Evolutionary conservation across 176 grass and related monocot genomes (phyloP), one percentile per base, ranked within the genome.

Genomic region (Zoysia pacifica): DNA sequence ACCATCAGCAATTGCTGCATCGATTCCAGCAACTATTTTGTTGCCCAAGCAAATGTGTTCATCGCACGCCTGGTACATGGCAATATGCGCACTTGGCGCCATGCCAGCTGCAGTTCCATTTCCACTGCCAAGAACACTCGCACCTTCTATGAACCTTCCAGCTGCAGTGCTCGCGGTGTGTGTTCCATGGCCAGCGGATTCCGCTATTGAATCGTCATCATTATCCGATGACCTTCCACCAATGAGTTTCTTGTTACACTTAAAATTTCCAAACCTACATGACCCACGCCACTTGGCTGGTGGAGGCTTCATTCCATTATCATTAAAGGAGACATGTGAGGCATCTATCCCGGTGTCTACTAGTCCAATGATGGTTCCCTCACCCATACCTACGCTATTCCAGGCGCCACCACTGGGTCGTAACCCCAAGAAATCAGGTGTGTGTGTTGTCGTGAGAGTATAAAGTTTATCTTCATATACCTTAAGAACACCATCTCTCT

Each of bases 141-240:
- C 87, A 68, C 76, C 72, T 14, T 50, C 2, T 14, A 93, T 81
- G 1, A 67, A 90, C 14, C 74, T 62, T 0, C 87, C 91, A 0
- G 84, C 91, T 2, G 91, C 81, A 2, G 87, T 93, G 84, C 84
- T 89, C 9, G 91, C 77, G 2, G 77, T 87, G 68, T 90, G 91
- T 40, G 84, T 93, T 6, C 91, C 91, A 58, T 93, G 91, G 13
- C 91, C 91, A 15, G 18, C 2, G 28, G 28, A 28, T 28, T 28
- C 28, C 28, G 28, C 28, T 28, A 28, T 28, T 28, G 28, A 28
- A 28, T 28, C 28, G 28, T 28, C 28, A 28, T 28, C 28, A 28
- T 28, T 28, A 28, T 28, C 28, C 11, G 90, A 79, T 5, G 40
- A 18, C 66, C 43, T 50, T 2, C 61, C 87, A 19, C 87, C 84